phyloP scores from a whole-genome alignment of 139 green algal species.

The Eudorina sp. region DNA sequence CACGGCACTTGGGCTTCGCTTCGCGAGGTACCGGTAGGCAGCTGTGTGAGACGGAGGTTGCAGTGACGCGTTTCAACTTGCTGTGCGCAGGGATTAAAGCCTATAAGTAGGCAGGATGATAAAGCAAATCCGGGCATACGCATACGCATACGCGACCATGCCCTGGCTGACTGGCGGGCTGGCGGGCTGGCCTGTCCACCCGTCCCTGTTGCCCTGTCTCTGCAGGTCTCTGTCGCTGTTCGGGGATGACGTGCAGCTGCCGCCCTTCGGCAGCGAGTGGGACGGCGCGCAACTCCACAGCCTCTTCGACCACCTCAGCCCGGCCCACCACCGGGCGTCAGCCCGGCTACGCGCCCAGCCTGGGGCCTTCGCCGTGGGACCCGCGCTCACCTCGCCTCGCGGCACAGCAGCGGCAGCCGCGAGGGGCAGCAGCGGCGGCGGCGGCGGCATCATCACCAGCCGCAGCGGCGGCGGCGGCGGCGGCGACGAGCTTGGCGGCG shows the following conservation, averaged over 20 bases:
- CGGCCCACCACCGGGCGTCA: neutral
- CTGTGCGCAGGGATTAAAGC: too few species aligned
- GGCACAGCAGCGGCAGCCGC: neutral
- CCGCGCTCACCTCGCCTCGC: neutral
- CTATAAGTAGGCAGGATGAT: too few species aligned
- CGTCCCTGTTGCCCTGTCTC: neutral
- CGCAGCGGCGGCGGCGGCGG: neutral
- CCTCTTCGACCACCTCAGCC: slow-evolving; percentile 27
- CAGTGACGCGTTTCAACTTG: too few species aligned
- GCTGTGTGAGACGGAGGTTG: too few species aligned
- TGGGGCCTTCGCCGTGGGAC: neutral
- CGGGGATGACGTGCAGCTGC: slow-evolving; percentile 43
- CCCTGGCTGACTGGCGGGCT: too few species aligned
- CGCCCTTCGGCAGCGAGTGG: slow-evolving; percentile 43
- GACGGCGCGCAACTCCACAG: neutral
- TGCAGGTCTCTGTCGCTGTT: slow-evolving; percentile 32
- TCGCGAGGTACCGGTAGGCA: too few species aligned
- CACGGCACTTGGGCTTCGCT: too few species aligned
- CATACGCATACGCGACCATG: too few species aligned
- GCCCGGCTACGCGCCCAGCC: neutral
- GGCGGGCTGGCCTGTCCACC: too few species aligned
- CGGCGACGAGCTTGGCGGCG: neutral
- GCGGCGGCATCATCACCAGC: neutral
- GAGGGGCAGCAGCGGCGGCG: neutral
- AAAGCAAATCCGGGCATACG: too few species aligned